Percentiles rank a stretch among this genome's conserved stretches.
phyloP scores from a whole-genome alignment of 108 stramenopile species.

The Pseudonitzschia delicatissima region DNA sequence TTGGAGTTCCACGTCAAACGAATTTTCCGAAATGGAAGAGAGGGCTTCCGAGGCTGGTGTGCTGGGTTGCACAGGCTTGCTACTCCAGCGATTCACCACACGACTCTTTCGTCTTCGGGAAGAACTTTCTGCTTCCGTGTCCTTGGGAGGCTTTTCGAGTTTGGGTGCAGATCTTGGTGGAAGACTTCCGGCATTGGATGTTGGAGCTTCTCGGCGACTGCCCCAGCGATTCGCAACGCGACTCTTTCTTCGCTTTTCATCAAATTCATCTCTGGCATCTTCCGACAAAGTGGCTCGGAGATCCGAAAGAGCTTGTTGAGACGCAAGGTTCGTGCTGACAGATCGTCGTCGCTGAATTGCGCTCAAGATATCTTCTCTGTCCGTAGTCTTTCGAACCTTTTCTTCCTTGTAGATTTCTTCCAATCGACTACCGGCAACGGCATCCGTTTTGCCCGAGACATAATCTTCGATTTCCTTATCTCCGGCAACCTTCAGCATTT shows the following conservation, averaged over 20 bases:
- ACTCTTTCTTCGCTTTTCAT: neutral
- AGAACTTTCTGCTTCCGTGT: too few relatives aligned
- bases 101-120: constrained; percentile 5
- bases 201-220: neutral
- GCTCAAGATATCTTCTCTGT: constrained; percentile 17
- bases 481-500: constrained; percentile 68
- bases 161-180: too few relatives aligned
- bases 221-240: constrained; percentile 26
- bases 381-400: neutral
- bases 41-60: too few relatives aligned
- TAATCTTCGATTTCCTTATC: constrained; percentile 61
- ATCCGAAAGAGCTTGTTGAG: constrained; percentile 28
- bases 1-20: constrained; percentile 19
- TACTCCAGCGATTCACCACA: constrained; percentile 31
- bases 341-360: constrained; percentile 17
- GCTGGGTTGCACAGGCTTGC: constrained; percentile 57
- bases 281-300: constrained; percentile 13
- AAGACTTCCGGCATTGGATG: too few relatives aligned
- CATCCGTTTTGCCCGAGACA: constrained; percentile 51
- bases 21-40: too few relatives aligned
- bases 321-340: constrained; percentile 5
- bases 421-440: constrained; percentile 50
- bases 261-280: neutral
- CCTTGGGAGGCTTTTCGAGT: too few relatives aligned
- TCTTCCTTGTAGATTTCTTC: constrained; percentile 71